A percentile compares a stretch with the other conserved stretches of the same genome.
Conservation (phyloP, 331 rosid species). For the Phaseolus coccineus region DNA sequence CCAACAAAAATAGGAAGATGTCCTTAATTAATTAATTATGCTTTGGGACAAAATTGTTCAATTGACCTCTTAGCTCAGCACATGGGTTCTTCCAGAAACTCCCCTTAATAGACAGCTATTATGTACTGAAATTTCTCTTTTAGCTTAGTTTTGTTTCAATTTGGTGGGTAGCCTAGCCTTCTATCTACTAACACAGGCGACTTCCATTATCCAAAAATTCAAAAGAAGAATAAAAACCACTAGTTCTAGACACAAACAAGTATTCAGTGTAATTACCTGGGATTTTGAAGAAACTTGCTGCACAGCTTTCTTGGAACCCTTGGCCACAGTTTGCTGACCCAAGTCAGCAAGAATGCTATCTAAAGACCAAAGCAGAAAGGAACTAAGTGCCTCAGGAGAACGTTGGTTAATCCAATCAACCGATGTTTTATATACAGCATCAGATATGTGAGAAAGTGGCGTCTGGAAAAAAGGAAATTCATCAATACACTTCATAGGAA, state of each 20-base stretch:
- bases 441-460: slow-evolving; percentile 81
- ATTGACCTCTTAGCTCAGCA: slow-evolving; percentile 32
- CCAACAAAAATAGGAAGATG: slow-evolving; percentile 6
- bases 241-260: slow-evolving; percentile 20
- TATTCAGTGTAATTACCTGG: slow-evolving; percentile 63
- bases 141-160: slow-evolving; percentile 25
- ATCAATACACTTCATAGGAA: slow-evolving; percentile 19
- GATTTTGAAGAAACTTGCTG: slow-evolving; percentile 79
- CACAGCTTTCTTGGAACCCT: slow-evolving; percentile 77
- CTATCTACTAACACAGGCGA: slow-evolving; percentile 1
- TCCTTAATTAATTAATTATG: slow-evolving; percentile 7
- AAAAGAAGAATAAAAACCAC: background rate
- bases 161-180: slow-evolving; percentile 9
- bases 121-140: background rate
- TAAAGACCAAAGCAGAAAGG: slow-evolving; percentile 70
- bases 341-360: slow-evolving; percentile 81
- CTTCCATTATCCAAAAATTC: background rate
- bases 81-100: slow-evolving; percentile 1
- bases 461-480: slow-evolving; percentile 57
- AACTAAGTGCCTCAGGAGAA: slow-evolving; percentile 68
- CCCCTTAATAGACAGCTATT: slow-evolving; percentile 21
- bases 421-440: slow-evolving; percentile 76
- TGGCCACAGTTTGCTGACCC: slow-evolving; percentile 62
- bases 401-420: slow-evolving; percentile 77
- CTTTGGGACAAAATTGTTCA: slow-evolving; percentile 22